Evolutionary conservation across 305 asterid genomes (phyloP), one percentile per base, ranked within the genome.

Genomic region (Ajuga reptans): DNA sequence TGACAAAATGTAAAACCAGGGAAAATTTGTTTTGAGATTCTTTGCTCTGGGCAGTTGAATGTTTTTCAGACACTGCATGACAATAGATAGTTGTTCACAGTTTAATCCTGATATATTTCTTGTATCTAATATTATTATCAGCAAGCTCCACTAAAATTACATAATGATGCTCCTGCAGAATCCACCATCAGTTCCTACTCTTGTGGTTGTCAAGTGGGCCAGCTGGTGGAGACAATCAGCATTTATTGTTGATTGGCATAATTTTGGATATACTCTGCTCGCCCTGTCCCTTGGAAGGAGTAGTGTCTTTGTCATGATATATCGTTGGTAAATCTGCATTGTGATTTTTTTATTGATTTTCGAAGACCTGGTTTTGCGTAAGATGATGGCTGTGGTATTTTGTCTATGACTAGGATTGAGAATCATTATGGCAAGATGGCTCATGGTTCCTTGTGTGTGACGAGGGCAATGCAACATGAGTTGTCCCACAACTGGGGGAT

Each of bases 101-200:
- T 27, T 27, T 27, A 27, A 27, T 27, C 3, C 1, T 27, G 1
- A 27, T 27, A 3, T 27, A 3, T 27, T 27, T 27, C 31, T 3
- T 27, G 31, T 1, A 27, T 27, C 31, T 27, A 8, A 43, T 15
- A 41, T 66, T 59, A 17, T 47, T 7, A 67, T 57, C 31, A 51
- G 27, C 59, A 58, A 69, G 68, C 53, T 71, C 42, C 37, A 54
- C 43, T 68, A 24, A 56, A 59, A 9, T n/a, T n/a, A n/a, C n/a
- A n/a, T n/a, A n/a, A n/a, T n/a, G n/a, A n/a, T 76, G 70, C 64
- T 72, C 58, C 66, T 77, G 75, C 87, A 92, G 98, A 92, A 92
- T 81, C 98, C 98, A 72, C 98, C 98, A 37, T 92, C 97, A 67
- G 97, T 90, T 82, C 98, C 98, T 68, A 87, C 98, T 73, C 79